Evolutionary conservation across 495 filamentous ascomycete species (phyloP).

Genomic region (Aspergillus ostianus): DNA sequence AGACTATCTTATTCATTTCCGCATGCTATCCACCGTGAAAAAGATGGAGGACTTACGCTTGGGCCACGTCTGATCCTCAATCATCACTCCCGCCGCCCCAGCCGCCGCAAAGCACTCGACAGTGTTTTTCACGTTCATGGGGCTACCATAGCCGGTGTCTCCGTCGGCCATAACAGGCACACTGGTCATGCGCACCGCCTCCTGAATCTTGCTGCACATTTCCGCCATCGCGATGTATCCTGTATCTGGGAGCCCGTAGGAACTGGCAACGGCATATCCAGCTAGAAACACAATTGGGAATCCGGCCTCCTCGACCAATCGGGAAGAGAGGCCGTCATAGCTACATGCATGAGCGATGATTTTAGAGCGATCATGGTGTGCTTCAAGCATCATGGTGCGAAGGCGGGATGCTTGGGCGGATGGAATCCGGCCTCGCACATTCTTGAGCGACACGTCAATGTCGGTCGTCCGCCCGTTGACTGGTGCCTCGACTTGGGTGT

Average conservation of each 20-base stretch:
- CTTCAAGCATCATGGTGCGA: slow-evolving; percentile 36
- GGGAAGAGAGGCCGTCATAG: slow-evolving; percentile 41
- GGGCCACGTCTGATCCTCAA: slow-evolving; percentile 44
- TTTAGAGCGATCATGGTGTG: slow-evolving; percentile 32
- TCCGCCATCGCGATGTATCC: slow-evolving; percentile 46
- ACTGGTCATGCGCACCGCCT: slow-evolving; percentile 31
- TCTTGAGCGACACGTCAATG: slow-evolving; percentile 15
- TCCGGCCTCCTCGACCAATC: slow-evolving; percentile 40
- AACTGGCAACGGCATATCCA: slow-evolving; percentile 33
- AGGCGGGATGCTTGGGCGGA: slow-evolving; percentile 33
- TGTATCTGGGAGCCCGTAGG: slow-evolving; percentile 40
- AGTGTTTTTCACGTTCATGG: slow-evolving; percentile 41
- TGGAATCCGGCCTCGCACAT: slow-evolving; percentile 31
- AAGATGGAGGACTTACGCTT: slow-evolving; percentile 23
- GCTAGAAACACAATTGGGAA: slow-evolving; percentile 40
- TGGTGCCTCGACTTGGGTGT: slow-evolving; percentile 7
- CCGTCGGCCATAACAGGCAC: slow-evolving; percentile 43
- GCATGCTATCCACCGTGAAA: background rate
- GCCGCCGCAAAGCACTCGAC: slow-evolving; percentile 39
- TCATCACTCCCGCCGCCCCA: slow-evolving; percentile 40
- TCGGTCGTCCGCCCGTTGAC: background rate
- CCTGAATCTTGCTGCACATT: slow-evolving; percentile 42
- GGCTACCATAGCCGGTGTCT: slow-evolving; percentile 42
- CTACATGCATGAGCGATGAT: slow-evolving; percentile 38
- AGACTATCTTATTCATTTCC: background rate